Percentiles rank a stretch among this genome's conserved stretches.
Conservation (phyloP, 257 asterid genomes). For the Ilex asprella region DNA sequence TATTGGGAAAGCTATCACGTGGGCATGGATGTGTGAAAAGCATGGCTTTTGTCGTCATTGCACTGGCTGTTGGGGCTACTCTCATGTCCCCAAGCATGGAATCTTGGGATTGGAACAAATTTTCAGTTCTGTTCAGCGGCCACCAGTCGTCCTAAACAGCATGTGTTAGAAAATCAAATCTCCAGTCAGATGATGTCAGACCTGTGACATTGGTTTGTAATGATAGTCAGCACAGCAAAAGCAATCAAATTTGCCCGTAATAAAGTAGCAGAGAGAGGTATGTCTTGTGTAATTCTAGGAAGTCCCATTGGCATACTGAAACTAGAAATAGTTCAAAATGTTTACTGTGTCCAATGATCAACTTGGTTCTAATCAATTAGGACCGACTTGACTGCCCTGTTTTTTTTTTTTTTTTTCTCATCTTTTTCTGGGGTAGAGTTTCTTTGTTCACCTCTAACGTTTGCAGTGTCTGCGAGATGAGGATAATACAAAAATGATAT, state of each 20-base stretch:
- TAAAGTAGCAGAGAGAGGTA: slow-evolving; percentile 25
- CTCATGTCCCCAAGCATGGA: slow-evolving; percentile 36
- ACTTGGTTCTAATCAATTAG: neutral
- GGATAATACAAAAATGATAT: too few species aligned
- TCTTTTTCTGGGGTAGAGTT: too few species aligned
- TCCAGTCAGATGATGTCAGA: neutral
- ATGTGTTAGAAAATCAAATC: neutral
- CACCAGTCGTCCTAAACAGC: slow-evolving; percentile 13
- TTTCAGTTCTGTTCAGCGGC: slow-evolving; percentile 22
- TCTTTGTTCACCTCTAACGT: too few species aligned
- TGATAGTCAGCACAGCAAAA: slow-evolving; percentile 3
- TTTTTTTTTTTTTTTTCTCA: neutral
- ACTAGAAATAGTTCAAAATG: slow-evolving; percentile 7
- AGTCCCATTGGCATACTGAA: slow-evolving; percentile 16
- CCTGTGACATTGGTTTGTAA: slow-evolving; percentile 10
- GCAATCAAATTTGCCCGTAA: slow-evolving; percentile 13
- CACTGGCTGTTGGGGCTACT: slow-evolving; percentile 50
- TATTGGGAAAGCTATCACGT: slow-evolving; percentile 42
- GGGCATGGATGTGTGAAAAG: slow-evolving; percentile 50
- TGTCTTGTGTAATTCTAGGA: slow-evolving; percentile 18
- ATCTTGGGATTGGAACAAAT: slow-evolving; percentile 38
- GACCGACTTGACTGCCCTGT: neutral
- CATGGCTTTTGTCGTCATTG: slow-evolving; percentile 20
- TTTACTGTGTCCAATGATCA: slow-evolving; percentile 3
- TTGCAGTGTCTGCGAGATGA: too few species aligned